A percentile compares a stretch with the other conserved stretches of the same genome.
phyloP scores from a whole-genome alignment of 495 filamentous ascomycete species.

The Aspergillus haitiensis region DNA sequence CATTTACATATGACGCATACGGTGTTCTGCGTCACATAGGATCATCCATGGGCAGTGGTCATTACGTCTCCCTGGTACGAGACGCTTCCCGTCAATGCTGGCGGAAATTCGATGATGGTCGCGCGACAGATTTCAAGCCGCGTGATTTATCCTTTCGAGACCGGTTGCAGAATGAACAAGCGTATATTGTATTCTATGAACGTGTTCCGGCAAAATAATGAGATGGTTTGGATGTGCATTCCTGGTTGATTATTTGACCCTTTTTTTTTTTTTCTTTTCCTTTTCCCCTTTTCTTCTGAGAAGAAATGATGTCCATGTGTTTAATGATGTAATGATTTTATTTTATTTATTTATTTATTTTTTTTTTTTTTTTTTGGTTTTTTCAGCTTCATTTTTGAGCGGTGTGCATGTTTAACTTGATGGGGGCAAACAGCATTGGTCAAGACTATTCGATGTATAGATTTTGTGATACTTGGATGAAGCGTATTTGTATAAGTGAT shows the following conservation, averaged over 20 bases:
- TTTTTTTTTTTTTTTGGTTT: conserved; percentile 6
- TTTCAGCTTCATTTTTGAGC: conserved; percentile 5
- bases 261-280: conserved; percentile 16
- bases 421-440: conserved; percentile 11
- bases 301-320: conserved; percentile 1
- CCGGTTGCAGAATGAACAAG: conserved; percentile 60
- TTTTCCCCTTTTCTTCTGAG: conserved; percentile 1
- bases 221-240: no score
- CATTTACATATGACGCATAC: conserved; percentile 72
- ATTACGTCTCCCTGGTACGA: conserved; percentile 67
- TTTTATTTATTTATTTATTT: neutral
- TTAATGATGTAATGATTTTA: conserved; percentile 6
- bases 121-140: conserved; percentile 58
- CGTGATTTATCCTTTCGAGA: conserved; percentile 46
- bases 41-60: conserved; percentile 60
- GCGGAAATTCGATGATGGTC: conserved; percentile 66
- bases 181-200: conserved; percentile 69
- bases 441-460: conserved; percentile 8
- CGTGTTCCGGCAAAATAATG: conserved; percentile 52
- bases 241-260: neutral
- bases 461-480: neutral
- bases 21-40: conserved; percentile 70
- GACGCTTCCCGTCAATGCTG: conserved; percentile 62
- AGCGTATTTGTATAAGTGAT: neutral
- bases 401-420: conserved; percentile 18